Evolutionary conservation across 495 filamentous ascomycete species (phyloP), one percentile per base, ranked within the genome.

Genomic region (Letharia columbiana): DNA sequence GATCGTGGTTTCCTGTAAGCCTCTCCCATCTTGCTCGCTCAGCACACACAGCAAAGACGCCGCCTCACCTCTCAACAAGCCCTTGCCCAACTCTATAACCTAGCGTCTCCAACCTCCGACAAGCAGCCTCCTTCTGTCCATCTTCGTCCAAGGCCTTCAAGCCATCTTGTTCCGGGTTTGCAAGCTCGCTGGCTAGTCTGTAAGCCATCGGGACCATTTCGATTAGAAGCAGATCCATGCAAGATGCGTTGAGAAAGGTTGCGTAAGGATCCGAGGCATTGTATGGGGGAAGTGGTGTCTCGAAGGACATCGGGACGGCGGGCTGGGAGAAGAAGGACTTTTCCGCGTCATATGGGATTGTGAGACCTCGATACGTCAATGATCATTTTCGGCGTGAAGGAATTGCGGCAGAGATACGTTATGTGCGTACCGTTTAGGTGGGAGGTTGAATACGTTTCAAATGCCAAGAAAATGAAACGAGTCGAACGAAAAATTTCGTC

Each of bases 141-240:
- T 94, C 91, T 56, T 91, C 87, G 70, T 95, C 91, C 31, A 84
- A 77, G 78, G 75, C 66, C 70, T 80, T 68, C 35, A 58, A 56
- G 23, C 77, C 75, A 10, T 75, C 69, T 11, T 73, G 63, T 62
- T 68, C 54, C 61, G 65, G 61, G 62, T 45, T 37, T 15, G 71
- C 62, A 20, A 82, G 72, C 23, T 82, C 75, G 54, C 71, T 74
- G 4, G 79, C 82, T 41, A 98, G 75, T 62, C 94, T 85, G 75
- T 94, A 91, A 5, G 95, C 90, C 84, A 96, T 88, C 56, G 94
- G 94, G 37, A 98, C 94, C 61, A 98, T 82, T 78, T 98, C 94
- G 71, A 98, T 97, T 67, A 98, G 83, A 18, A 98, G 86, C 67
- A 98, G 86, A 73, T 98, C 94, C 64, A 98, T 84, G 68, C 88